Base-by-base conservation (phyloP, 495 filamentous ascomycete species). In the Neurospora sp. region DNA sequence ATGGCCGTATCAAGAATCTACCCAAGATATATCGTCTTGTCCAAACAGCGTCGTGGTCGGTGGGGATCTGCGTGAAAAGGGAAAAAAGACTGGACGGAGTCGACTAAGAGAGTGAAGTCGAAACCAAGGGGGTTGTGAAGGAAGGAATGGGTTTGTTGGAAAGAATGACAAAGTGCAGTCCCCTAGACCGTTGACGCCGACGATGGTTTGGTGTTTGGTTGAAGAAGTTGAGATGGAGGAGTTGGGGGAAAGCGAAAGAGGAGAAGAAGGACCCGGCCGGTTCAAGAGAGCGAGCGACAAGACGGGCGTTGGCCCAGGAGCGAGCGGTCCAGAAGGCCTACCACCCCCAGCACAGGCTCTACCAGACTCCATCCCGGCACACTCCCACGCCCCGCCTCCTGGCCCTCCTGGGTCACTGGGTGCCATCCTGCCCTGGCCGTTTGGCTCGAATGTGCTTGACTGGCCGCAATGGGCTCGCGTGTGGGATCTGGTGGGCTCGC, bases 61-160 rank as follows among this genome's bases (percentile, higher is more conserved):
- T 75, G 39, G 73, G 70, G 74, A 75, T 72, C 73, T 79, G 82
- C 75, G 79, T 78, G 74, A 79, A 79, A 76, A 73, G 75, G 69
- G 72, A 75, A 75, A 80, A 86, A 86, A 66, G 85, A 87, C 76
- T 74, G 86, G 84, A 86, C 83, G 81, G 85, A 77, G 80, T 83
- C 85, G 83, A 85, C 84, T 85, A 75, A 94, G 93, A 87, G 93
- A 95, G 88, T 93, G 93, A 94, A 95, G 92, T 90, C 88, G 91
- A 87, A 73, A 79, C 82, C 78, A 76, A 75, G 73, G 62, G 73
- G 46, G 49, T 76, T 73, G 77, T 80, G 71, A 77, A 44, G 74
- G 75, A 80, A 82, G 35, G 79, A 77, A 79, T 74, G 80, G 79
- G 70, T 71, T 60, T 69, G 74, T 66, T 39, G 69, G 76, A 81